Percentiles rank a stretch among this genome's conserved stretches.
These are phyloP conservation scores for Calophaca sinica DNA, from an alignment of 306 rosid genomes.

Conservation along the genomic window DNA sequence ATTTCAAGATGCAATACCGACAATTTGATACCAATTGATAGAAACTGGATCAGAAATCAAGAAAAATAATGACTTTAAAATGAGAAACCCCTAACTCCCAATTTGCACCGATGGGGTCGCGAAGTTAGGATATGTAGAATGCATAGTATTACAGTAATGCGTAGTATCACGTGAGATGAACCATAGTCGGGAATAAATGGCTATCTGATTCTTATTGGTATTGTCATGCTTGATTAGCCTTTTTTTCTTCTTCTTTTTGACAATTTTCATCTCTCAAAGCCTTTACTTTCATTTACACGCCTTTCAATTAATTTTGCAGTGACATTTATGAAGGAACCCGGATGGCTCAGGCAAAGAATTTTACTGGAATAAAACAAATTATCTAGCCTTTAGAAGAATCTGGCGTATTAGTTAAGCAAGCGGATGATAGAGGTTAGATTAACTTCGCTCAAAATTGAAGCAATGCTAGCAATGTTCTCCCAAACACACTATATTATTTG, in stretches of 20 bases:
- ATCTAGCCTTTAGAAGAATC: conserved; percentile 67
- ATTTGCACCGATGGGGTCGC: no score
- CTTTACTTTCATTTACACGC: conserved; percentile 37
- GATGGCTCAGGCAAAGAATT: conserved; percentile 64
- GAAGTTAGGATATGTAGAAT: no score
- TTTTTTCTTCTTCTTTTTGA: neutral
- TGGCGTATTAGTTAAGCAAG: conserved; percentile 67
- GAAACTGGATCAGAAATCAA: no score
- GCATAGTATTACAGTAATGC: no score
- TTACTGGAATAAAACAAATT: conserved; percentile 64
- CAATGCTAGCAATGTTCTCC: neutral
- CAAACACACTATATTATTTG: neutral
- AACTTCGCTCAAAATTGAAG: conserved; percentile 22
- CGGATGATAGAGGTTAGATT: conserved; percentile 71
- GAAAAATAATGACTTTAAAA: no score
- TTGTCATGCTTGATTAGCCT: neutral
- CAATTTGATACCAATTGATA: no score
- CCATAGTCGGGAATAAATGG: no score
- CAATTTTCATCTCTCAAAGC: conserved; percentile 12
- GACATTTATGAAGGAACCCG: conserved; percentile 91
- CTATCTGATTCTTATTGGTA: neutral
- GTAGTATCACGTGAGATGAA: no score
- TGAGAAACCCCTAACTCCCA: no score
- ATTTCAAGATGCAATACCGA: no score
- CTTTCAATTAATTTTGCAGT: conserved; percentile 49